Percentiles rank a stretch among this genome's conserved stretches.
Evolutionary conservation across 345 rosid species (phyloP).

Genomic region (Aquilaria sinensis): DNA sequence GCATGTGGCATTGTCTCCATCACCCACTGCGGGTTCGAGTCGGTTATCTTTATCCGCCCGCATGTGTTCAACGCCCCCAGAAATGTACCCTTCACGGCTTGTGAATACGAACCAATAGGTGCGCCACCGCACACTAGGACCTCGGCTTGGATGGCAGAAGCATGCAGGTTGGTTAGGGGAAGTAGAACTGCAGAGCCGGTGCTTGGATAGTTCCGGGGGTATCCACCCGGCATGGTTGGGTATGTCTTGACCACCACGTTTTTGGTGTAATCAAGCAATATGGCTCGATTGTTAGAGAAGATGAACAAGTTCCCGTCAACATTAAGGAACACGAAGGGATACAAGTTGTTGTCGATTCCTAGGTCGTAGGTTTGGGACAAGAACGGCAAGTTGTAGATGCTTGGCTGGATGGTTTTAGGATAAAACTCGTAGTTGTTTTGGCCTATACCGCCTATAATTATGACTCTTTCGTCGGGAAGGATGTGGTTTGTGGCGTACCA

Average conservation of each 20-base stretch:
- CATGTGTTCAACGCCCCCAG: conserved; percentile 33
- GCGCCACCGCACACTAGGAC: neutral
- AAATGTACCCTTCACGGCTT: conserved; percentile 16
- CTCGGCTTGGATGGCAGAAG: neutral
- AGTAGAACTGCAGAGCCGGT: conserved; percentile 18
- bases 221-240: conserved; percentile 22
- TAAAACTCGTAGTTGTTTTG: neutral
- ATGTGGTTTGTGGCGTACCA: no score
- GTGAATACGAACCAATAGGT: conserved; percentile 20
- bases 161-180: conserved; percentile 3
- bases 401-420: neutral
- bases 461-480: no score
- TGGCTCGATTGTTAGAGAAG: conserved; percentile 19
- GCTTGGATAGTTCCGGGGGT: neutral
- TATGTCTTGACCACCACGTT: conserved; percentile 16
- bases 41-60: conserved; percentile 34
- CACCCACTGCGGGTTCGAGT: conserved; percentile 18
- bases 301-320: conserved; percentile 9
- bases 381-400: neutral
- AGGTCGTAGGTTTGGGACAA: neutral
- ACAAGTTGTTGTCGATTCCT: neutral
- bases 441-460: no score
- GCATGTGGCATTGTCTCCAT: conserved; percentile 25
- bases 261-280: conserved; percentile 14
- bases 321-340: neutral